Conservation (phyloP, 2,329 filamentous ascomycete species). For the Pestalotiopsis sp. region DNA sequence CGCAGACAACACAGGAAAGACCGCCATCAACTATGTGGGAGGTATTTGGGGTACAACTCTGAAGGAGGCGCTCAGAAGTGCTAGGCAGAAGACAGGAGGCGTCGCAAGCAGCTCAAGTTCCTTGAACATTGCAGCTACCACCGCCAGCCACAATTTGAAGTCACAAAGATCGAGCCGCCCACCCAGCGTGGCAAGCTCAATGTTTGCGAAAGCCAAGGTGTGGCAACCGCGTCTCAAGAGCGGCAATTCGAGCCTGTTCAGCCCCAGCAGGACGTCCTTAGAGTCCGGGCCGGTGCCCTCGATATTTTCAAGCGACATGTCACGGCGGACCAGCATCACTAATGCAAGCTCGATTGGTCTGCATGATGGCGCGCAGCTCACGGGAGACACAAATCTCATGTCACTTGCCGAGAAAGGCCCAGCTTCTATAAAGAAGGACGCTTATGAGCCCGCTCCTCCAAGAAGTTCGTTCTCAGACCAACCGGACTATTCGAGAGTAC, state of each 20-base stretch:
- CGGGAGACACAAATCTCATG: background rate
- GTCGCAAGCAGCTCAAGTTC: background rate
- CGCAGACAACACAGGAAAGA: constrained; percentile 8
- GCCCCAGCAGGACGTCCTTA: background rate
- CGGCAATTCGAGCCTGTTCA: background rate
- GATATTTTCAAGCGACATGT: constrained; percentile 5
- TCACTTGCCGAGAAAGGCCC: background rate
- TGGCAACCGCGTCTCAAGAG: background rate
- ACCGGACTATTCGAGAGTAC: background rate
- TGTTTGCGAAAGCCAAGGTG: background rate
- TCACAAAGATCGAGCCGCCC: background rate
- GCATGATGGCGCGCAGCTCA: background rate
- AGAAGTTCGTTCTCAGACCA: background rate
- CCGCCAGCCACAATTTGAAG: background rate
- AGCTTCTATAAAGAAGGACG: background rate
- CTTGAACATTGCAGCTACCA: background rate
- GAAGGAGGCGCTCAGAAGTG: background rate
- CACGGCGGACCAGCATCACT: constrained; percentile 3
- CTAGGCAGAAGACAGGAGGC: background rate
- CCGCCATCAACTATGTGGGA: constrained; percentile 3
- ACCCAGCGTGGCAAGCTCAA: background rate
- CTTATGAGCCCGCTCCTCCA: background rate
- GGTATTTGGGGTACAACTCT: background rate
- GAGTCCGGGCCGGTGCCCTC: background rate
- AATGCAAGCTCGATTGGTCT: background rate